Base-by-base conservation (phyloP, 2,329 filamentous ascomycete species). In the Curvularia sp. region DNA sequence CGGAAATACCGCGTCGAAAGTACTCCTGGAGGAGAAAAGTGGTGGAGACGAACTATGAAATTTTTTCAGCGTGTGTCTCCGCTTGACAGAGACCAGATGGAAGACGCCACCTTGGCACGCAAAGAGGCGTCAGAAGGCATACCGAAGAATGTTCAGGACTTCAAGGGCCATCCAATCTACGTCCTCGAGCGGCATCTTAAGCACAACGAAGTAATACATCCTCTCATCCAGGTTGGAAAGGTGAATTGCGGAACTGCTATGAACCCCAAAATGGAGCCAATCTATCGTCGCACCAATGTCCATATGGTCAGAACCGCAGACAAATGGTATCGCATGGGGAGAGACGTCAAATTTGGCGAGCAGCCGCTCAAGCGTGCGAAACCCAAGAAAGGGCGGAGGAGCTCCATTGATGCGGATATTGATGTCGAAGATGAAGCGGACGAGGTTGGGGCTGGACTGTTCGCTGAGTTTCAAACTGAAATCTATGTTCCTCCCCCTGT, bases 261-360 rank as follows among this genome's bases (percentile, higher is more conserved):
- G 82, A 85, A 73, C 78, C 85, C 61, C 70, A 80, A 82, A 42
- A 79, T 94, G 60, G 93, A 97, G 74, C 86, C 86, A 50, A 89
- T 99, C 0, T 99, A 92, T 73, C 87, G 93, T 23, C 86, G 95
- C 3, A 84, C 83, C 47, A 92, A 98, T 72, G 92, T 99, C 0
- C 87, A 91, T 51, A 71, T 87, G 5, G 92, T 92, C 1, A 86
- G 88, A 61, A 96, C 88, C 61, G 88, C 87, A 3, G 92, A 96
- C 65, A 92, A 90, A 63, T 99, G 95, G 96, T 97, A 95, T 75
- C 87, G 93, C 2, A 79, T 94, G 59, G 95, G 95, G 0, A 84
- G 92, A 25, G 89, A 93, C 63, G 86, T 99, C 7, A 91, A 87
- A 43, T 65, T 66, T 13, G 87, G 89, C 13, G 91, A 97, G 74